Conservation (phyloP, 805 yeast genomes). For the Spathaspora gorwiae region DNA sequence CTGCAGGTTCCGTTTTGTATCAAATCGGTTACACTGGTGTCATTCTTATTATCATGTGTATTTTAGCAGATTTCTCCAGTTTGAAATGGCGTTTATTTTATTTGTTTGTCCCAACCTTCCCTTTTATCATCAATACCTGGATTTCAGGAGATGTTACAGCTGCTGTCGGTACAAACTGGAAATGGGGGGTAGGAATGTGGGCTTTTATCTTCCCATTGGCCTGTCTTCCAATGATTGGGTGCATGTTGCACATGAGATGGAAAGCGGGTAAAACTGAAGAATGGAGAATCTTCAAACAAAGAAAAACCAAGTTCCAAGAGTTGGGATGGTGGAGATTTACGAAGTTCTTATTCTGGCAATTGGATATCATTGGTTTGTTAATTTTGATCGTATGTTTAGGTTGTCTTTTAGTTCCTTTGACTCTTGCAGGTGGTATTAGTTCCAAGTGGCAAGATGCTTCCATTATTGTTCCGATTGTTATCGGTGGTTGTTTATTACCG, state of each 20-base stretch:
- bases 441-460: conserved; percentile 56
- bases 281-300: conserved; percentile 38
- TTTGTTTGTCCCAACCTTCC: conserved; percentile 64
- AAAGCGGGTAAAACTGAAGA: conserved; percentile 52
- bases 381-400: conserved; percentile 55
- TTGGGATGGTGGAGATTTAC: conserved; percentile 30
- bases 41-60: conserved; percentile 49
- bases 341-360: conserved; percentile 52
- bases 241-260: conserved; percentile 53
- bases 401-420: conserved; percentile 65
- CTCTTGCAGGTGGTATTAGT: conserved; percentile 64
- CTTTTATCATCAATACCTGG: conserved; percentile 78
- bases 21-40: conserved; percentile 59
- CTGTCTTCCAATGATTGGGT: conserved; percentile 53
- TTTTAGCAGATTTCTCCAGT: conserved; percentile 63
- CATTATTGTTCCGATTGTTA: conserved; percentile 63
- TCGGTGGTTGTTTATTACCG: conserved; percentile 62
- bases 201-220: conserved; percentile 69
- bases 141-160: conserved; percentile 55
- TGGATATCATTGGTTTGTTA: conserved; percentile 62
- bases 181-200: conserved; percentile 80
- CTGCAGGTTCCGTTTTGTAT: conserved; percentile 58
- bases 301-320: conserved; percentile 30
- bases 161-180: conserved; percentile 44
- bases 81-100: conserved; percentile 67